phyloP scores from a whole-genome alignment of 2,329 filamentous ascomycete species.

The Exophiala viscosa region DNA sequence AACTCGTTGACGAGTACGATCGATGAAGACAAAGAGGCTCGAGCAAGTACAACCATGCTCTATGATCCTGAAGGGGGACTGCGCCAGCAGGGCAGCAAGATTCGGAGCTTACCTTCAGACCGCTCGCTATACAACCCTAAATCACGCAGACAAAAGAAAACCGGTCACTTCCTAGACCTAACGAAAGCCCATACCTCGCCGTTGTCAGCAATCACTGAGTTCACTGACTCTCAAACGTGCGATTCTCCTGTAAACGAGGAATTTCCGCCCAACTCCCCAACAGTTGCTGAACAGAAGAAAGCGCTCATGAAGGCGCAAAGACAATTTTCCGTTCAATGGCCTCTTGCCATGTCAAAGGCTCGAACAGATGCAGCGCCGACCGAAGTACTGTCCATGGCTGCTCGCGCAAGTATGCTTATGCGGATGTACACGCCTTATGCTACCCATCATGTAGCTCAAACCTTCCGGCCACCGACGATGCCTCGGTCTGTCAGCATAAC shows the following conservation, averaged over 20 bases:
- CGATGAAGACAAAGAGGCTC: conserved; percentile 20
- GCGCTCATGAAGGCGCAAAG: conserved; percentile 5
- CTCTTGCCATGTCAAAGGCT: conserved; percentile 30
- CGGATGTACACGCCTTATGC: conserved; percentile 11
- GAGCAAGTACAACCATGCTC: conserved; percentile 25
- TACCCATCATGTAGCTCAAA: conserved; percentile 25
- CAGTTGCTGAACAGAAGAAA: conserved; percentile 14
- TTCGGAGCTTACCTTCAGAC: conserved; percentile 29
- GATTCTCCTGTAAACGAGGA: conserved; percentile 33
- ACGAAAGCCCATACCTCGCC: conserved; percentile 33
- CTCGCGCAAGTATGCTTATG: conserved; percentile 16
- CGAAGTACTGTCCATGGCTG: conserved; percentile 13
- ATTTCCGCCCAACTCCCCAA: conserved; percentile 31
- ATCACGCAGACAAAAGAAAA: conserved; percentile 33
- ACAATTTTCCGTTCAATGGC: conserved; percentile 33
- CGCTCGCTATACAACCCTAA: conserved; percentile 35
- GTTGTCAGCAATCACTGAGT: conserved; percentile 32
- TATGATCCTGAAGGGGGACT: conserved; percentile 29
- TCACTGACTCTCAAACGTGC: conserved; percentile 29
- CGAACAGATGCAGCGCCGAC: conserved; percentile 10
- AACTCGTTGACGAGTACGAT: not conserved
- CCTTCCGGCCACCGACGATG: conserved; percentile 28
- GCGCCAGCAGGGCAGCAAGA: conserved; percentile 12
- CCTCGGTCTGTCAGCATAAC: conserved; percentile 27
- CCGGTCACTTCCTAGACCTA: conserved; percentile 30